Conservation (phyloP, 2,329 filamentous ascomycete species). For the Bipolaris sorokiniana region DNA sequence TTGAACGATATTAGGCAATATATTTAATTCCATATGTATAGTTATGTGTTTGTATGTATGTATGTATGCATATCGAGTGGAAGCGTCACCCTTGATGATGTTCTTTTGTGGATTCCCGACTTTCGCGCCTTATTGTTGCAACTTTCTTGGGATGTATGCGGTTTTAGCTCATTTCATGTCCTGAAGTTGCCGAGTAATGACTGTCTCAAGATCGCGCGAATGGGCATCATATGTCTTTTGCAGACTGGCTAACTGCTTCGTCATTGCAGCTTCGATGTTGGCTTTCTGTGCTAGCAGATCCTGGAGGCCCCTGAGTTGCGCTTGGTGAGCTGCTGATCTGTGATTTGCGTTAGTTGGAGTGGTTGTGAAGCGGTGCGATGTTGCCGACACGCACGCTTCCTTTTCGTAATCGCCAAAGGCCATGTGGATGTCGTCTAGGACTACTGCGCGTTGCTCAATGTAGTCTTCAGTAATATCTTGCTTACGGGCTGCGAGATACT, state of each 20-base stretch:
- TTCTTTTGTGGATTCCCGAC: no score
- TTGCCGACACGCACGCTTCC: constrained; percentile 32
- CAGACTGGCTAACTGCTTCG: constrained; percentile 22
- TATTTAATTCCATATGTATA: no score
- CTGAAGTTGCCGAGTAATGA: constrained; percentile 27
- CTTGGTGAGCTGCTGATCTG: constrained; percentile 30
- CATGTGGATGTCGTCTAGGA: constrained; percentile 26
- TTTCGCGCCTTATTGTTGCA: no score
- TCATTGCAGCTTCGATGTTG: constrained; percentile 36
- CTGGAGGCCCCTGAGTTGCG: constrained; percentile 33
- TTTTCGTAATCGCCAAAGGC: constrained; percentile 36
- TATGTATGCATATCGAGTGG: no score
- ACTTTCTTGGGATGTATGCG: no score
- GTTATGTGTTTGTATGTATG: no score
- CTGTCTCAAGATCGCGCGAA: constrained; percentile 30
- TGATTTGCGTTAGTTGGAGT: neutral
- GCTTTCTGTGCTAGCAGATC: constrained; percentile 32
- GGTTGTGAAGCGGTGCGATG: neutral
- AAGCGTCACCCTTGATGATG: no score
- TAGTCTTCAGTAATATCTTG: constrained; percentile 31
- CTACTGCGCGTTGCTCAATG: constrained; percentile 7
- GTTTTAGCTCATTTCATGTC: constrained; percentile 24
- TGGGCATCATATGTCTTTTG: constrained; percentile 27
- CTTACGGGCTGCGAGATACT: no score
- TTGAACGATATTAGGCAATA: neutral